Base-by-base conservation (phyloP, 805 yeast genomes). In the Myxozyma udenii region DNA sequence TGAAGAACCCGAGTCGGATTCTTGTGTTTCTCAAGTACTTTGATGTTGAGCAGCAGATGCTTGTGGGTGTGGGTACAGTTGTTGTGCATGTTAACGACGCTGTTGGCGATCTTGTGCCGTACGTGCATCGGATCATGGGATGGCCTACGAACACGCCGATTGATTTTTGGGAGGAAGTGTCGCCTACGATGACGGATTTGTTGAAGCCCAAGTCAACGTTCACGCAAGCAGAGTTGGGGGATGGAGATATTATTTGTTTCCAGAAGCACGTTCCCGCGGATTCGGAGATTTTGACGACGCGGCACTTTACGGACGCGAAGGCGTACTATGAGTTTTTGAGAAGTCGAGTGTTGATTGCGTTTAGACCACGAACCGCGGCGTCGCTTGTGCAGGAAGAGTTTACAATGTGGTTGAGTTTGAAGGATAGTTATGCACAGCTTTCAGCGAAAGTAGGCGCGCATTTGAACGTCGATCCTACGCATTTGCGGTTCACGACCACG, bases 11-110 rank as follows among this genome's bases (percentile, higher is more conserved):
- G 5, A 18, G 42, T n/a, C 48, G 52, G 41, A 48, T 60, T 30
- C 48, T 64, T 9, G 43, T 69, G 3, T 70, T 70, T 59, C 60
- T 88, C 45, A 88, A 89, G 66, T 75, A 75, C 56, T 88, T 84
- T 68, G 90, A 88, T 62, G 75, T 74, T 1, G 63, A 65, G 3
- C 61, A 68, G 0, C 84, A 81, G 64, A 65, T 72, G 3, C 64
- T 87, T n/a, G 68, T 65, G n/a, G 95, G 95, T 1, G 68, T 85
- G 18, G 78, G 86, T 0, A 85, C 86, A 61, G 65, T 74, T 2
- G 67, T 74, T 18, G 80, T 85, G 1, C 66, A 75, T 11, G 75
- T 75, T 46, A 77, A 76, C 42, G 78, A 76, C 19, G 62, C 66
- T 28, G 74, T 74, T 44, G 57, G 62, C n/a, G 68, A 62, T 11